Evolutionary conservation across 495 filamentous ascomycete genomes (phyloP), one percentile per base, ranked within the genome.

Genomic region (Neurospora sublineolata): DNA sequence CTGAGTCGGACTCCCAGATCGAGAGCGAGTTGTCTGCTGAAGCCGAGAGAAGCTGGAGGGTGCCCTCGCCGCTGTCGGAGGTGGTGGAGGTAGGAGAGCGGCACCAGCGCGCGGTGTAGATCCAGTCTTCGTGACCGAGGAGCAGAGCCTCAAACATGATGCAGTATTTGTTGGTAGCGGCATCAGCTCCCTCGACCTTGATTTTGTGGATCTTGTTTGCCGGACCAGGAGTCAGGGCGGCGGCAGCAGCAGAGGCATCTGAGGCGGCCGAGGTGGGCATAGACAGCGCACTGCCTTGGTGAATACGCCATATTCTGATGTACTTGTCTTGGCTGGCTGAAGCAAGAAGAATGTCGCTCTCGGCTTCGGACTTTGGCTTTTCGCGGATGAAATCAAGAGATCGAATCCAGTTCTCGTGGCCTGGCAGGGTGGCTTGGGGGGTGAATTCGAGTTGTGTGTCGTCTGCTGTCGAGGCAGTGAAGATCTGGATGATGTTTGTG

Each of bases 291-390:
- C 87, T 86, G 18, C 91, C 92, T 69, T 87, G 85, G 69, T 90
- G 92, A 30, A 98, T 78, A 67, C 94, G 88, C 96, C 95, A 99
- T 30, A 99, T 85, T 46, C 95, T 90, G 78, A 98, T 91, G 76
- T 97, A 99, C 80, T 94, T 97, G 76, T 99, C 95, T 81, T 99
- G 95, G 77, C 94, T 97, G 8, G 94, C 94, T 33, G 94, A 97
- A 2, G 96, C 93, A 14, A 99, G 84, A 67, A 98, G 80, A 18
- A 98, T 78, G 79, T 97, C 93, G 58, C 85, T 86, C 4, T 78
- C 80, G 1, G 73, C 67, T 12, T 80, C 78, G 23, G 80, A 80
- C 44, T 80, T 87, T 23, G 79, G 80, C 44, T 80, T 87, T 75
- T 96, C 92, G 73, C 77, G 78, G 16, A 88, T 87, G 73, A 99